Evolutionary conservation across 2,329 filamentous ascomycete species (phyloP).

Genomic region (Fusarium sp.): DNA sequence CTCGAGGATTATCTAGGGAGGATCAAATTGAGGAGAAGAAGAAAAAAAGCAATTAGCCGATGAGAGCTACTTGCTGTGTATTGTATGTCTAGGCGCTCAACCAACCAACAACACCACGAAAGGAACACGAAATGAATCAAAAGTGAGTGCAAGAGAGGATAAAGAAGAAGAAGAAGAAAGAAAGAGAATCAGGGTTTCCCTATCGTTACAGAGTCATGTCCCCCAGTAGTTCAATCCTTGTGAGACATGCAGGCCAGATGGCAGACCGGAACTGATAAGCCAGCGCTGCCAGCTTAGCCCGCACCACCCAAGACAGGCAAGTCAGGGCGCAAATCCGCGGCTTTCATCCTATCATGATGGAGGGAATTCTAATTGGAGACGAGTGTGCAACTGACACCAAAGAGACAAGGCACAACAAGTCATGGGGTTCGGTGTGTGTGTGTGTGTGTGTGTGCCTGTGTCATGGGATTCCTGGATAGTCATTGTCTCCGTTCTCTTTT

Average conservation of each 20-base stretch:
- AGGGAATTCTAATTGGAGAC: constrained; percentile 16
- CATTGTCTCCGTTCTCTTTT: no score
- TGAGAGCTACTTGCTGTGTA: neutral
- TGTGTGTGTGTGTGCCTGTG: neutral
- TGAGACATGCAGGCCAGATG: constrained; percentile 12
- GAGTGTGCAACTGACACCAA: neutral
- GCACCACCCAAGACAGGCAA: neutral
- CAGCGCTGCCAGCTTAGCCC: neutral
- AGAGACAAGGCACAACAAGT: neutral
- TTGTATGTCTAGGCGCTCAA: neutral
- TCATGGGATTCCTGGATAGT: neutral
- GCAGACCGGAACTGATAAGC: neutral
- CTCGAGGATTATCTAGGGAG: neutral
- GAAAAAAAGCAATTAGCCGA: neutral
- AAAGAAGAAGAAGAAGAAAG: neutral
- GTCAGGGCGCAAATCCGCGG: neutral
- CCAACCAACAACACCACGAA: neutral
- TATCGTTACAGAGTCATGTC: neutral
- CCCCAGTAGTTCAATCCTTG: neutral
- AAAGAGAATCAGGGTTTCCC: neutral
- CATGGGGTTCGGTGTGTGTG: neutral
- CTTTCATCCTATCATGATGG: constrained; percentile 21
- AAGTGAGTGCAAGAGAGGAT: neutral
- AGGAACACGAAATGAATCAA: neutral
- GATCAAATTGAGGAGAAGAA: neutral